A percentile compares a stretch with the other conserved stretches of the same genome.
These are phyloP conservation scores for Annona cherimola DNA, from an alignment of 164 flowering plant species.

Conservation along the genomic window DNA sequence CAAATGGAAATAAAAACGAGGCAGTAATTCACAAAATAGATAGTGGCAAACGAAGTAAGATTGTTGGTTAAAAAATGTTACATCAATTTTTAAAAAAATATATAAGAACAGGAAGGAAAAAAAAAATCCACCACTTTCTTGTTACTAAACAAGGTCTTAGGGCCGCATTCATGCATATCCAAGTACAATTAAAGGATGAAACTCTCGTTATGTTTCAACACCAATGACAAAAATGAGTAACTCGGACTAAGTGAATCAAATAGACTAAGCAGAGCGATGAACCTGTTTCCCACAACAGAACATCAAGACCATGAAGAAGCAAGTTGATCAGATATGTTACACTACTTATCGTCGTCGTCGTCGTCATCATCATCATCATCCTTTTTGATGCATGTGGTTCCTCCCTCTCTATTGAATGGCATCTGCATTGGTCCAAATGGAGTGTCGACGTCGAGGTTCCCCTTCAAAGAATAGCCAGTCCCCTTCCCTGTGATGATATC, in stretches of 20 bases:
- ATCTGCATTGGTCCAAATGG: constrained; percentile 25
- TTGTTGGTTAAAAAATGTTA: too few relatives aligned
- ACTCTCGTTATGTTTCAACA: too few relatives aligned
- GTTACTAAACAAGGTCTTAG: too few relatives aligned
- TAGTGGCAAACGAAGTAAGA: too few relatives aligned
- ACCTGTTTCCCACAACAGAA: not conserved
- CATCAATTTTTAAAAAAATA: too few relatives aligned
- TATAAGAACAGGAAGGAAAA: too few relatives aligned
- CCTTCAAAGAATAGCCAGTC: constrained; percentile 26
- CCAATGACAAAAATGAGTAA: too few relatives aligned
- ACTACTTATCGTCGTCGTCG: constrained; percentile 4
- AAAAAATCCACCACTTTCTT: too few relatives aligned
- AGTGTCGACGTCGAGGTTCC: constrained; percentile 20
- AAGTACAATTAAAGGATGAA: too few relatives aligned
- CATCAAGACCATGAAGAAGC: not conserved
- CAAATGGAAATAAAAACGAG: too few relatives aligned
- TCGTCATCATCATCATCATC: constrained; percentile 21
- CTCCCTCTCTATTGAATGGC: constrained; percentile 18
- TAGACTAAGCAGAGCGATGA: not conserved
- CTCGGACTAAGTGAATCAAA: not conserved
- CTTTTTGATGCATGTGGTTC: constrained; percentile 20
- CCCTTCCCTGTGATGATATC: constrained; percentile 27
- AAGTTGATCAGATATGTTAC: not conserved
- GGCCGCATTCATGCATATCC: too few relatives aligned
- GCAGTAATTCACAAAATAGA: too few relatives aligned